These are phyloP conservation scores for Vicia faba DNA, from an alignment of 306 rosid genomes.

Conservation along the genomic window DNA sequence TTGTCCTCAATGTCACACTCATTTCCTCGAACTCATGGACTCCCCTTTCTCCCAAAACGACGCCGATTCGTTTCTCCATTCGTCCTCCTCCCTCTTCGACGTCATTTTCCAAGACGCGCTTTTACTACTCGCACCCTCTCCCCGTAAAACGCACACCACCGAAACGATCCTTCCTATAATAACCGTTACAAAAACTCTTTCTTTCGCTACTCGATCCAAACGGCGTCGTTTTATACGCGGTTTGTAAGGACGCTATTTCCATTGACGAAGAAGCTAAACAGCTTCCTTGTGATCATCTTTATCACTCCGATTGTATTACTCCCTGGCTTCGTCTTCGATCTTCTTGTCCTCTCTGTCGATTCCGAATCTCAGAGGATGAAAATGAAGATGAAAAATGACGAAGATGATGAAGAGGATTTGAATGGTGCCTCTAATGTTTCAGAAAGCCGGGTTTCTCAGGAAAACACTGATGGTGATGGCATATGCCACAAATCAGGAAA, in stretches of 20 bases:
- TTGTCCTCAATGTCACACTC: conserved; percentile 78
- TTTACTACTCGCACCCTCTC: conserved; percentile 21
- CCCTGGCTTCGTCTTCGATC: conserved; percentile 73
- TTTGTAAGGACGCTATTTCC: conserved; percentile 62
- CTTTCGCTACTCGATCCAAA: conserved; percentile 43
- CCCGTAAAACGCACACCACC: neutral
- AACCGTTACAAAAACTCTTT: conserved; percentile 39
- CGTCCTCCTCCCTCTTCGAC: conserved; percentile 11
- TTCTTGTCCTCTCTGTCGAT: conserved; percentile 85
- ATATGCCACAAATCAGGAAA: conserved; percentile 42
- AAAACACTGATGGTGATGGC: conserved; percentile 46
- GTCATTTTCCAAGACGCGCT: conserved; percentile 38
- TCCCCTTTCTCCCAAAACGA: conserved; percentile 48
- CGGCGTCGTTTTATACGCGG: conserved; percentile 62
- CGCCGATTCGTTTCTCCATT: conserved; percentile 14
- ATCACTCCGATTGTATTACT: conserved; percentile 76
- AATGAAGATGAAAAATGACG: neutral
- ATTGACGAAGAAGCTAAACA: conserved; percentile 56
- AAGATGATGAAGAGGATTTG: conserved; percentile 3
- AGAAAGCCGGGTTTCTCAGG: conserved; percentile 47
- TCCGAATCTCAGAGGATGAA: conserved; percentile 34
- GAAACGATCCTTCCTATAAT: conserved; percentile 38
- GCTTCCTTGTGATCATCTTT: conserved; percentile 76
- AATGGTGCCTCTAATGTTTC: conserved; percentile 44
- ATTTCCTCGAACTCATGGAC: conserved; percentile 83